These are phyloP conservation scores for Galerina marginata DNA, from an alignment of 768 basidiomycete species.

Conservation along the genomic window DNA sequence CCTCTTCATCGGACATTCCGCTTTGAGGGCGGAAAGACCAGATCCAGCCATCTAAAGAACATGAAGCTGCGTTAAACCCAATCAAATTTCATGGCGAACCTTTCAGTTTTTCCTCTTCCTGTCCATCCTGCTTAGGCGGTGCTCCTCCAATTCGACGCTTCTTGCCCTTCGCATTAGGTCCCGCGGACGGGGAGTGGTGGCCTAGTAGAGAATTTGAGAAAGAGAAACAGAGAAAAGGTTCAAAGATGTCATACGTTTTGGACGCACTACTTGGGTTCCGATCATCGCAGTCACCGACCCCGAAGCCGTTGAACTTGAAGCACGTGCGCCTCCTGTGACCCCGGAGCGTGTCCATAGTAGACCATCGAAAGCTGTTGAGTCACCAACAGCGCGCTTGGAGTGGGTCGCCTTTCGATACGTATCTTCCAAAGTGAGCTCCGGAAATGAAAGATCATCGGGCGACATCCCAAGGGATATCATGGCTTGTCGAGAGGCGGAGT, in stretches of 20 bases:
- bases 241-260: neutral
- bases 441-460: constrained; percentile 1
- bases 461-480: too few relatives aligned
- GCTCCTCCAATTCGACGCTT: neutral
- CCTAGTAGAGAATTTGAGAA: neutral
- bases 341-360: constrained; percentile 11
- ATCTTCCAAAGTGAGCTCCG: constrained; percentile 13
- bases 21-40: neutral
- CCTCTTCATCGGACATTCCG: neutral
- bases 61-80: neutral
- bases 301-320: neutral
- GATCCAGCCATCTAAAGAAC: constrained; percentile 6
- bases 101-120: neutral
- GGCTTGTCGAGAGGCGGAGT: too few relatives aligned
- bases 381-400: constrained; percentile 17
- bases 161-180: neutral
- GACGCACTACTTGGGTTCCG: neutral
- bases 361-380: constrained; percentile 18
- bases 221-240: constrained; percentile 6
- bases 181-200: neutral
- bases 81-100: neutral
- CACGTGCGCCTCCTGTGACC: neutral
- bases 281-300: too few relatives aligned
- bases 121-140: neutral
- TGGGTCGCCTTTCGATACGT: constrained; percentile 18